Base-by-base conservation (phyloP, 805 yeast genomes). In the Barnettozyma sucrosica region DNA sequence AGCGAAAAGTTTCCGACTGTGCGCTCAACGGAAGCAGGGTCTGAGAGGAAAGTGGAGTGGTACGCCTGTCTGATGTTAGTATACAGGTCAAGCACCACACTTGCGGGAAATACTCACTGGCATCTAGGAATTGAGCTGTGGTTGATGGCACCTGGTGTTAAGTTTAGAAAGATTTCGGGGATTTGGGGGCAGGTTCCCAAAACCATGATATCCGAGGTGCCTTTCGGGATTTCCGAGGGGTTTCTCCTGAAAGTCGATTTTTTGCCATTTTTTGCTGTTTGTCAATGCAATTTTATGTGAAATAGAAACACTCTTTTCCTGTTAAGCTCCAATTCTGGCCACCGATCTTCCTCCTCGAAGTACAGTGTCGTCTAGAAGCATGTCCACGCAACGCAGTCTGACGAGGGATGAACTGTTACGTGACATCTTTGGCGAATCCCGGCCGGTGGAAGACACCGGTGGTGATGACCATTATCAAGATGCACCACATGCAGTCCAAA, bases 41-140 rank as follows among this genome's bases (percentile, higher is more conserved):
- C 89, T 20, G 76, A 77, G 30, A 83, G 71, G 60, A 85, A 85
- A 1, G 93, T 85, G 18, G 93, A 85, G 61, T 86, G 93, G 59
- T 83, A 85, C 9, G 92, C 93, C 72, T 75, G 48, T 28, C 25
- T 30, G 23, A 25, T 3, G 43, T 39, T 39, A 37, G 47, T 37
- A 21, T 13, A 28, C 5, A n/a, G n/a, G n/a, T n/a, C n/a, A n/a
- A n/a, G n/a, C n/a, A 4, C 14, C n/a, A 13, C 16, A 28, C 11
- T 28, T 28, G 32, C 16, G 4, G 32, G 14, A 13, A 28, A 9
- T 16, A 50, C 55, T 24, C 24, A 52, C 54, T 26, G 56, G 54
- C 56, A 52, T 52, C 21, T 25, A 5, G 7, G 32, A 16, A n/a
- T 36, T 32, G 25, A 16, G 32, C 32, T 28, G 32, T 28, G 32